These are phyloP conservation scores for Aspergillus ochraceus DNA, from an alignment of 2,329 filamentous ascomycete species.

Conservation along the genomic window DNA sequence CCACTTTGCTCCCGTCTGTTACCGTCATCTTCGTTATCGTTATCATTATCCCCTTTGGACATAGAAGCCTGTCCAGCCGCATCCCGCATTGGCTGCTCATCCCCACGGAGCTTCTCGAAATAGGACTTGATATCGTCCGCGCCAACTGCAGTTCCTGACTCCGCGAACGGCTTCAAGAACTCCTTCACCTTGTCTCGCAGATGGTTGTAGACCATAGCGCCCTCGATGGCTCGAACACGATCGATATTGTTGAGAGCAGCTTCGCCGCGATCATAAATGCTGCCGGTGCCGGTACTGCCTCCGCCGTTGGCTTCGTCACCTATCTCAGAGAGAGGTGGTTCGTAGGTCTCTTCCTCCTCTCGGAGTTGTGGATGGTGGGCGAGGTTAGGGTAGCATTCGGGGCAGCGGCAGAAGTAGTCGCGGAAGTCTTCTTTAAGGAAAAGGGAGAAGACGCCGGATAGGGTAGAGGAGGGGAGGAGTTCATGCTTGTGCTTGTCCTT, in stretches of 20 bases:
- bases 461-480: constrained; percentile 55
- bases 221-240: constrained; percentile 88
- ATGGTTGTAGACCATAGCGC: constrained; percentile 97
- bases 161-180: constrained; percentile 90
- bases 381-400: constrained; percentile 74
- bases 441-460: constrained; percentile 68
- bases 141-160: constrained; percentile 82
- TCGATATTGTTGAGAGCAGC: constrained; percentile 89
- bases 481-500: constrained; percentile 55
- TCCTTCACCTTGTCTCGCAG: constrained; percentile 94
- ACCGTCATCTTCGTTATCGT: constrained; percentile 30
- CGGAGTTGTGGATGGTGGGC: constrained; percentile 74
- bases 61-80: constrained; percentile 56
- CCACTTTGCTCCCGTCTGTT: constrained; percentile 50
- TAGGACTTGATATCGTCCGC: constrained; percentile 96
- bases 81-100: constrained; percentile 70
- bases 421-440: constrained; percentile 82
- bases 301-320: constrained; percentile 54
- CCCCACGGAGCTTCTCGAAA: constrained; percentile 90
- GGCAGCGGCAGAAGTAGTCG: constrained; percentile 77
- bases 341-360: constrained; percentile 92
- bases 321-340: constrained; percentile 77
- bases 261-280: constrained; percentile 86
- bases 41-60: constrained; percentile 32
- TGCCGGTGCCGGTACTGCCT: constrained; percentile 67